These are phyloP conservation scores for Dictyostelium intermedium DNA, from an alignment of 78 protist species.

Conservation along the genomic window DNA sequence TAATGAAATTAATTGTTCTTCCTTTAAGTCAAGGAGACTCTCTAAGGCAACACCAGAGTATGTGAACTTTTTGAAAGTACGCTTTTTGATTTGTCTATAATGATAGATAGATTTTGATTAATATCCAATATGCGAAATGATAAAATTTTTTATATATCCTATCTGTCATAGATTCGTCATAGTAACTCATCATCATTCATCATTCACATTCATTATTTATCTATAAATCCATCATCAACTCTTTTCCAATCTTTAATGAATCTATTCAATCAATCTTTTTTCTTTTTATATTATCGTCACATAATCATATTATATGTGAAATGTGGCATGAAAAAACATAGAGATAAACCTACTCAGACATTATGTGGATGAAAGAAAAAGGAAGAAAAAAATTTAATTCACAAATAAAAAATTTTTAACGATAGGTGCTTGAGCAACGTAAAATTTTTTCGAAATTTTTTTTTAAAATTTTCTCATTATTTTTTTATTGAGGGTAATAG, in stretches of 20 bases:
- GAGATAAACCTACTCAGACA: neutral
- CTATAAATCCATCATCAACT: too few species aligned
- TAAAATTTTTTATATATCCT: too few species aligned
- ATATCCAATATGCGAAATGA: too few species aligned
- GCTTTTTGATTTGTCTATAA: conserved; percentile 80
- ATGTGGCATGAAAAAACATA: neutral
- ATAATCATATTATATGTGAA: neutral
- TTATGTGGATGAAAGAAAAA: neutral
- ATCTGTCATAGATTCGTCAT: neutral
- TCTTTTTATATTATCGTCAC: too few species aligned
- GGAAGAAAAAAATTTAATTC: neutral
- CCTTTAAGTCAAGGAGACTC: conserved; percentile 92
- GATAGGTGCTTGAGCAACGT: neutral
- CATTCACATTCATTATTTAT: neutral
- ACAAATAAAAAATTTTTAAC: neutral
- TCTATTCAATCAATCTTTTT: neutral
- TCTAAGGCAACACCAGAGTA: conserved; percentile 99
- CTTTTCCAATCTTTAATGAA: neutral
- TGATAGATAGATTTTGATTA: neutral
- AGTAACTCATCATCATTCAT: neutral
- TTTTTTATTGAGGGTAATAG: neutral
- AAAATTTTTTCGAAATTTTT: neutral
- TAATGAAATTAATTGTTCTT: conserved; percentile 89
- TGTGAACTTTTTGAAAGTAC: conserved; percentile 97
- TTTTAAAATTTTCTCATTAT: neutral